phyloP scores from a whole-genome alignment of 2,329 filamentous ascomycete species.

The Diplodia corticola region DNA sequence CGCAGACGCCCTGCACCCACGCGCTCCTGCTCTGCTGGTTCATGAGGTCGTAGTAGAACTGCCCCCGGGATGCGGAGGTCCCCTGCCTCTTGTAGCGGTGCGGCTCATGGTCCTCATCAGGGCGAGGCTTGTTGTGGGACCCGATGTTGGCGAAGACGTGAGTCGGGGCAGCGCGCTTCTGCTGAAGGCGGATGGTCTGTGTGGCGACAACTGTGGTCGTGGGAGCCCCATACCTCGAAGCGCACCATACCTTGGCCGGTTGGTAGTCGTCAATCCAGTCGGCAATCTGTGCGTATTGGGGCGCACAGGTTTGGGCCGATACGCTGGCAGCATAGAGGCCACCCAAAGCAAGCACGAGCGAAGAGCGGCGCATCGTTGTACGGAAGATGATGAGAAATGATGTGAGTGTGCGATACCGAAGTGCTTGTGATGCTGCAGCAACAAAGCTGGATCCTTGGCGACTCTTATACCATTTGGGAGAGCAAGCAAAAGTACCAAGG shows the following conservation, averaged over 20 bases:
- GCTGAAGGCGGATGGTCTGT: neutral
- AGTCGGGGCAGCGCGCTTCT: neutral
- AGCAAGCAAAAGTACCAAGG: neutral
- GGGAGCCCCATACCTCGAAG: neutral
- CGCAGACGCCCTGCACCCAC: neutral
- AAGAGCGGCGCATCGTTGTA: neutral
- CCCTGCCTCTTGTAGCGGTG: neutral
- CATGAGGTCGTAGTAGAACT: neutral
- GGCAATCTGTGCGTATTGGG: neutral
- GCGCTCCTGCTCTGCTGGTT: neutral
- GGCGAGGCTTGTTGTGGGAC: neutral
- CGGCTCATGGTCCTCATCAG: neutral
- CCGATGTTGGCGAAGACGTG: neutral
- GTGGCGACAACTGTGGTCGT: neutral
- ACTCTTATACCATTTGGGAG: neutral
- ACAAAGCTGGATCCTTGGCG: neutral
- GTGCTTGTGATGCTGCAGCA: neutral
- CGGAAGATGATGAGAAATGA: neutral
- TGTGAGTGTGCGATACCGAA: neutral
- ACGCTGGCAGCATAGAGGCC: neutral
- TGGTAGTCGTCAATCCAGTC: neutral
- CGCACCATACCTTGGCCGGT: neutral
- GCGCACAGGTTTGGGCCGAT: neutral
- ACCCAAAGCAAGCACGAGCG: neutral
- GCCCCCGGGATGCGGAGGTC: neutral